Base-by-base conservation (phyloP, 148 eudicot genomes). In the Heliamphora exappendiculata region DNA sequence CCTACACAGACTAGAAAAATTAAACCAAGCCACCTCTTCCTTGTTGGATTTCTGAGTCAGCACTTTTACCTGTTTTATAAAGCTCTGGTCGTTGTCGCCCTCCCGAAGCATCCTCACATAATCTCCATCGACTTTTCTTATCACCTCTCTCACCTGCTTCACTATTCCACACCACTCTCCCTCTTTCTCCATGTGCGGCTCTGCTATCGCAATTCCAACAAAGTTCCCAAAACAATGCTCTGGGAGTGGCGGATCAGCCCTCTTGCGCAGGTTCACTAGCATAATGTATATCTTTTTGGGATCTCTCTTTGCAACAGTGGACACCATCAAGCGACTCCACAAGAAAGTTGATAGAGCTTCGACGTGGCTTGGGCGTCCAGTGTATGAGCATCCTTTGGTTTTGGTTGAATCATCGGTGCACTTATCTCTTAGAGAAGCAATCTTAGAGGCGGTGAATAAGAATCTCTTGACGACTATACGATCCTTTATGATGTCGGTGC, bases 141-240 rank as follows among this genome's bases (percentile, higher is more conserved):
- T 72, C 0, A 74, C 76, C 2, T 77, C 76, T 20, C 78, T 62
- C n/a, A n/a, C n/a, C 3, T 60, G 65, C 34, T 60, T 60, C 19
- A 60, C 65, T 11, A 60, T 4, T 19, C 65, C 65, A 8, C 29
- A n/a, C 19, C 19, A 17, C 26, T 60, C 65, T 60, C 65, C 65
- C 5, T 1, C 36, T 11, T 19, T 36, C 19, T 60, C 34, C 65
- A 60, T 1, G 36, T 33, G 29, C 7, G 65, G 65, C 5, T 26
- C 65, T 3, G 65, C 65, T n/a, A 60, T 60, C 9, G 65, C 65
- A 2, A 60, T 33, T 26, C 65, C 34, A 4, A 33, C 29, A 60
- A 82, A 58, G 53, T 87, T 87, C 0, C 89, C 89, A 14, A 78
- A 86, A 53, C 80, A 84, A 42, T 66, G 33, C 9, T 82, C 67